Percentiles rank a stretch among this genome's conserved stretches.
phyloP scores from a whole-genome alignment of 768 basidiomycete genomes.

The Kwoniella sp. region DNA sequence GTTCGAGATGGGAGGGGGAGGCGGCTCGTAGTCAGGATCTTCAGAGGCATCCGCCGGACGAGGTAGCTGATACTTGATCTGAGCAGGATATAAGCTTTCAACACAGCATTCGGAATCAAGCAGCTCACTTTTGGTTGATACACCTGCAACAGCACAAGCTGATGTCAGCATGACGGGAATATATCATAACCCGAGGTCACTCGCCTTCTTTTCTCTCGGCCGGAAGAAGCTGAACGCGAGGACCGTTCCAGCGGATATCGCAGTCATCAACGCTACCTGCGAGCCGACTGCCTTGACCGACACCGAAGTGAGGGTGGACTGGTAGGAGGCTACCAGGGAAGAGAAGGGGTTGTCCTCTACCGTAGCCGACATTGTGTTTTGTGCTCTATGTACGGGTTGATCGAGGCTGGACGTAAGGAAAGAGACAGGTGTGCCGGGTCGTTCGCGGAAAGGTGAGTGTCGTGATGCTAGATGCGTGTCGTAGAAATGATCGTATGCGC shows the following conservation, averaged over 20 bases:
- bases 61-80: slow-evolving; percentile 64
- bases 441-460: no score
- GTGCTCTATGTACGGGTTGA: no score
- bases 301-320: slow-evolving; percentile 41
- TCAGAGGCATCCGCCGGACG: slow-evolving; percentile 22
- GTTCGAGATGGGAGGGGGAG: slow-evolving; percentile 65
- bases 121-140: slow-evolving; percentile 81
- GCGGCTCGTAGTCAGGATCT: slow-evolving; percentile 47
- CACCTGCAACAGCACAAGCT: slow-evolving; percentile 49
- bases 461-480: no score
- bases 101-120: no score
- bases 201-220: slow-evolving; percentile 66
- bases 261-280: slow-evolving; percentile 50
- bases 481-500: no score
- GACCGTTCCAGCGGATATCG: slow-evolving; percentile 49
- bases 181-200: slow-evolving; percentile 57
- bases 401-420: no score
- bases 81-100: neutral
- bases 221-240: slow-evolving; percentile 72
- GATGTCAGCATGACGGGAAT: neutral
- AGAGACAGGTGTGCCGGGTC: no score
- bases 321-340: slow-evolving; percentile 39
- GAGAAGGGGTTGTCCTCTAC: slow-evolving; percentile 27
- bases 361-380: slow-evolving; percentile 28
- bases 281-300: slow-evolving; percentile 50